Percentiles rank a stretch among this genome's conserved stretches.
These are phyloP conservation scores for Kuraishia capsulata DNA, from an alignment of 805 yeast genomes.

Conservation along the genomic window DNA sequence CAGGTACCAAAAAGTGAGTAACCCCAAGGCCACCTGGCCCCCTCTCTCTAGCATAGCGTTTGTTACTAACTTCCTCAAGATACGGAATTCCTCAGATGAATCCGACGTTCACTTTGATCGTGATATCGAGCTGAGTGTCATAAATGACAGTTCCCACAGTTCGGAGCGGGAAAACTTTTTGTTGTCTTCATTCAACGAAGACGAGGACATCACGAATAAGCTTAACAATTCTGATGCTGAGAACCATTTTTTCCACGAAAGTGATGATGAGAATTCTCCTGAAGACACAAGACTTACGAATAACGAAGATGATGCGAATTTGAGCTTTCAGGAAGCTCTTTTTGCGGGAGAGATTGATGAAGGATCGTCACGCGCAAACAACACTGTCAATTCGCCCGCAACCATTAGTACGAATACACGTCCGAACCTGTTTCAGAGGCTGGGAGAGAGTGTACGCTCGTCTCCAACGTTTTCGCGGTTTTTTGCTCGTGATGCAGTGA, in stretches of 20 bases:
- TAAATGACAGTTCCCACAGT: not conserved
- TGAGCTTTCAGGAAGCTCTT: slow-evolving; percentile 1
- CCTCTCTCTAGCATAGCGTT: too few relatives aligned
- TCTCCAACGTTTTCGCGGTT: not conserved
- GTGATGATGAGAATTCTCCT: not conserved
- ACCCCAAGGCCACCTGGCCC: too few relatives aligned
- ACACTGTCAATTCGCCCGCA: not conserved
- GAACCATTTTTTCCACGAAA: not conserved
- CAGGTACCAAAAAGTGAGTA: not conserved
- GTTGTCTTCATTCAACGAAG: slow-evolving; percentile 9
- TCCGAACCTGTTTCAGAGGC: not conserved
- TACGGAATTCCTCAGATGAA: too few relatives aligned
- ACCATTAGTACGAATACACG: not conserved
- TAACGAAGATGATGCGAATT: not conserved
- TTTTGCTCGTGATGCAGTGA: not conserved
- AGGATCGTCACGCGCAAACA: not conserved
- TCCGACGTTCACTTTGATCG: not conserved
- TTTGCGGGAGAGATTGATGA: slow-evolving; percentile 1
- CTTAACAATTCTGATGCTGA: not conserved
- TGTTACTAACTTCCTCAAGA: too few relatives aligned
- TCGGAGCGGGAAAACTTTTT: slow-evolving; percentile 3
- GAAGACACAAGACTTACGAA: slow-evolving; percentile 1
- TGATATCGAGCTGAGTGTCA: slow-evolving; percentile 1
- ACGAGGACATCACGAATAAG: slow-evolving; percentile 2
- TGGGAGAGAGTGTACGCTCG: not conserved